A percentile compares a stretch with the other conserved stretches of the same genome.
Conservation (phyloP, 73 alveolate genomes). For the Durusdinium trenchii region DNA sequence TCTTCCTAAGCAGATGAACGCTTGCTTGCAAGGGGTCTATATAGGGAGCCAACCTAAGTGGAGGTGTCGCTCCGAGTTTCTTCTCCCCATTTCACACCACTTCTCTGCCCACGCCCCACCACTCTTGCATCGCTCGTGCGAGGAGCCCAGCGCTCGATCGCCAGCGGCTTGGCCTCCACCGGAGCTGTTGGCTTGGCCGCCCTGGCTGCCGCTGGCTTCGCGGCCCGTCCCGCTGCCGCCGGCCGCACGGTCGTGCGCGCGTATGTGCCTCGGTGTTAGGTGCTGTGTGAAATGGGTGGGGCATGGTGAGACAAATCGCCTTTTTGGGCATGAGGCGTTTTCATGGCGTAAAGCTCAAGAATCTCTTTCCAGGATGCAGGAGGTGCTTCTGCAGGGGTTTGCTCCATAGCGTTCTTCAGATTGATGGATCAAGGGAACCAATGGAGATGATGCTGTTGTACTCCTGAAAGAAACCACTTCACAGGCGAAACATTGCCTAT, state of each 20-base stretch:
- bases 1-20: too few relatives aligned
- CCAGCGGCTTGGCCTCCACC: too few relatives aligned
- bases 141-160: too few relatives aligned
- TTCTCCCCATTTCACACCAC: neutral
- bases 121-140: too few relatives aligned
- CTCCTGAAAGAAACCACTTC: too few relatives aligned
- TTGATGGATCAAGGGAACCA: too few relatives aligned
- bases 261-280: neutral
- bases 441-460: too few relatives aligned
- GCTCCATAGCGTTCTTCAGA: neutral
- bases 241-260: constrained; percentile 34
- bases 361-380: neutral
- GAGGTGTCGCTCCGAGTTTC: neutral
- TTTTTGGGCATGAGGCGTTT: neutral
- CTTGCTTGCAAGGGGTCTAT: too few relatives aligned
- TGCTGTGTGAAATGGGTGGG: neutral
- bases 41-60: neutral
- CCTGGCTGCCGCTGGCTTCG: constrained; percentile 32
- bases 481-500: too few relatives aligned
- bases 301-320: neutral
- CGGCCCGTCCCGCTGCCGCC: neutral
- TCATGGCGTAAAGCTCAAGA: too few relatives aligned
- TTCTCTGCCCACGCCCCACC: too few relatives aligned
- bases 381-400: neutral
- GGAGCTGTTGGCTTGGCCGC: constrained; percentile 34